Base-by-base conservation (phyloP, 2,329 filamentous ascomycete species). In the Cadophora malorum region DNA sequence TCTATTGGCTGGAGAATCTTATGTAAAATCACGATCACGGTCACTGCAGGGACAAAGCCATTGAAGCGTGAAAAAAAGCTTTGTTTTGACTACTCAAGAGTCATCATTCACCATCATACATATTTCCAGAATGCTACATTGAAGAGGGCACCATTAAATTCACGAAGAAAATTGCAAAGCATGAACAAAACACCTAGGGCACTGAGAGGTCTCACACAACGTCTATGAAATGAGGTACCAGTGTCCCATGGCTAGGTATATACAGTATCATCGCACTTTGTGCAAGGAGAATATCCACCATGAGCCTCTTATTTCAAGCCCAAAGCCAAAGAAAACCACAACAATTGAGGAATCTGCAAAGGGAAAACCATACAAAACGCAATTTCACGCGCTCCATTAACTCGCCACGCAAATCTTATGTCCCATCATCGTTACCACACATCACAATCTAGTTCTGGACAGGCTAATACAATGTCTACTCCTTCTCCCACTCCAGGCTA, bases 181-280 rank as follows among this genome's bases (percentile, higher is more conserved):
- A 19, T 53, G 23, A 16, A 25, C 49, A n/a, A 28, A 25, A 28
- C 50, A 53, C 28, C 50, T 53, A 53, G 23, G 50, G 50, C 50
- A 53, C 0, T 9, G 28, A 16, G 4, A 16, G 23, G 10, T 23
- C 16, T 1, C 50, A 25, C 50, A 53, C 23, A 28, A 5, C 0
- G 28, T 21, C 50, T 16, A 25, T 16, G 23, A 10, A 53, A 53
- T 53, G 50, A 53, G 10, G 1, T 12, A 12, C 23, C 23, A 28
- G 10, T 28, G 12, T 53, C 50, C 50, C 50, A 53, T 28, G 23
- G 50, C 23, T 53, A 28, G 49, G 49, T 52, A 52, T 25, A 52
- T 28, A 53, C 23, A 28, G 2, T 53, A 16, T 45, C 41, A 2
- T 16, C 6, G 41, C 16, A 12, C 6, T 16, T 45, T 45, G 35